These are phyloP conservation scores for Pythium folliculosum DNA, from an alignment of 352 stramenopile species.

Conservation along the genomic window DNA sequence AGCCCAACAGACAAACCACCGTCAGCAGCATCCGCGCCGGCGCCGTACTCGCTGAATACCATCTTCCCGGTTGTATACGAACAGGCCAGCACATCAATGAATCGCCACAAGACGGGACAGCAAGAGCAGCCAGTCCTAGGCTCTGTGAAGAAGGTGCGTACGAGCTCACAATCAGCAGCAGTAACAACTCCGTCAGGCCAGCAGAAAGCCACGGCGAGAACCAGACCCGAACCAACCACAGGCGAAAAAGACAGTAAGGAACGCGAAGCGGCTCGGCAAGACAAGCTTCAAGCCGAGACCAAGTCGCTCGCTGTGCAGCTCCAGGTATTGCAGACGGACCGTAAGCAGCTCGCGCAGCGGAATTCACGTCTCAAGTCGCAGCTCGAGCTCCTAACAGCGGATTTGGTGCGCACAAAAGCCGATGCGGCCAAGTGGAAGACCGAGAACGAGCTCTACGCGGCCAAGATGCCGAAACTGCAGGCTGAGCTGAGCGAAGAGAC, in stretches of 20 bases:
- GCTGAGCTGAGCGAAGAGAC: constrained; percentile 52
- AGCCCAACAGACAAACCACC: not conserved
- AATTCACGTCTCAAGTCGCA: constrained; percentile 47
- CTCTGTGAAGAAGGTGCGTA: too few species aligned
- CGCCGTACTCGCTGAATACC: constrained; percentile 37
- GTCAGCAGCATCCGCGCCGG: not conserved
- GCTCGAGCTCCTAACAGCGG: constrained; percentile 28
- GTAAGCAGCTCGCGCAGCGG: constrained; percentile 42
- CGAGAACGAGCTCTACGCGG: constrained; percentile 56
- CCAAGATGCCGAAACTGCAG: constrained; percentile 48
- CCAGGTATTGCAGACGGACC: constrained; percentile 39
- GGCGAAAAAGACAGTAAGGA: not conserved
- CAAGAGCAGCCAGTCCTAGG: too few species aligned
- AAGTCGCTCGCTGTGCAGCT: constrained; percentile 36
- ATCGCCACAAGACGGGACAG: not conserved
- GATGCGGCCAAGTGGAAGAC: constrained; percentile 43
- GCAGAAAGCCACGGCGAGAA: not conserved
- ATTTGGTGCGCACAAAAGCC: constrained; percentile 43
- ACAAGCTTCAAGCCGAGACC: not conserved
- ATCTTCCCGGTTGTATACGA: constrained; percentile 52
- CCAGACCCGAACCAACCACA: not conserved
- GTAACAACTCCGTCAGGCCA: too few species aligned
- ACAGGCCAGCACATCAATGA: constrained; percentile 7
- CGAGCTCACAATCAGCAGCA: too few species aligned
- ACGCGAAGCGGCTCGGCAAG: not conserved